These are phyloP conservation scores for Trichoderma simmonsii DNA, from an alignment of 2,329 filamentous ascomycete species.

Conservation along the genomic window DNA sequence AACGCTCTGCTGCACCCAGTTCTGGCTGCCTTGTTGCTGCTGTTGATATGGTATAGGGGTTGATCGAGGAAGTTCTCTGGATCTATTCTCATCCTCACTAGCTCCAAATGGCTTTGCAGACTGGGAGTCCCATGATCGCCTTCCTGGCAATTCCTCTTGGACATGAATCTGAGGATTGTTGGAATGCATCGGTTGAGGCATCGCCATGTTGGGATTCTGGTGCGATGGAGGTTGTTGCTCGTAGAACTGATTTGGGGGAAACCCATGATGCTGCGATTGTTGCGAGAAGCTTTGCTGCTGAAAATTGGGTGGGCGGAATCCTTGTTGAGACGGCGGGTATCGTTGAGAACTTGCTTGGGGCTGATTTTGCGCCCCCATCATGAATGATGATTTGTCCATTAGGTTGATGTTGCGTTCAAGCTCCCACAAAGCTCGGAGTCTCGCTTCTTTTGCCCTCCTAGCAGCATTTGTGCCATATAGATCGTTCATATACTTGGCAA, in stretches of 20 bases:
- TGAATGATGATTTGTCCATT: background rate
- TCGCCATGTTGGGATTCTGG: background rate
- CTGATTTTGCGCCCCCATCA: background rate
- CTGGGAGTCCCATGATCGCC: background rate
- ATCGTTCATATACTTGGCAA: slow-evolving; percentile 22
- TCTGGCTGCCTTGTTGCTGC: background rate
- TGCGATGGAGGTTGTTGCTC: background rate
- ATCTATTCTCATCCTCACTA: background rate
- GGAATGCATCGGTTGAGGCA: background rate
- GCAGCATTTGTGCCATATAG: background rate
- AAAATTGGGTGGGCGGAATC: background rate
- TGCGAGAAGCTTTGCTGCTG: background rate
- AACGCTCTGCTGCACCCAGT: background rate
- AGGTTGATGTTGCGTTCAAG: background rate
- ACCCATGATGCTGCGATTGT: background rate
- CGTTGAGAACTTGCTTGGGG: background rate
- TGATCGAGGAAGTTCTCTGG: background rate
- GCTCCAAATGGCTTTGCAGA: background rate
- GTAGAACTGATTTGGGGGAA: background rate
- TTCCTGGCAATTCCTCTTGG: background rate
- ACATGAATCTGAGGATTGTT: background rate
- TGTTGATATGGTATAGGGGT: background rate
- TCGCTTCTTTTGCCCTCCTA: background rate
- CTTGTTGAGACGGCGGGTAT: background rate
- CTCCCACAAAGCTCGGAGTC: background rate